These are phyloP conservation scores for Gleditsia sinensis DNA, from an alignment of 306 rosid genomes.

Conservation along the genomic window DNA sequence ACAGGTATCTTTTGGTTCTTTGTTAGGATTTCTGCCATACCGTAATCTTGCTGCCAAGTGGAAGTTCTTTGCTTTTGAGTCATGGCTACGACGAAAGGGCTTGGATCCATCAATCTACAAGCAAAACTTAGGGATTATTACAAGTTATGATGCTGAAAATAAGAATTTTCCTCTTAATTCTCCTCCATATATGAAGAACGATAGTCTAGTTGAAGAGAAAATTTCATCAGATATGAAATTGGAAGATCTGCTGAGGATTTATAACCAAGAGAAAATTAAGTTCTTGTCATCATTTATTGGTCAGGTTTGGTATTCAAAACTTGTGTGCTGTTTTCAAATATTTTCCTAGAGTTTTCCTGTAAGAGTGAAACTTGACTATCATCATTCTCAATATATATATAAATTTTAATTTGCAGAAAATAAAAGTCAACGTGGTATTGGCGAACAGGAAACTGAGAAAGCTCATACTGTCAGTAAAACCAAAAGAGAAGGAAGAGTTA, in stretches of 20 bases:
- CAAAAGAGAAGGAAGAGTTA: constrained; percentile 76
- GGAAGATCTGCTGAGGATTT: constrained; percentile 77
- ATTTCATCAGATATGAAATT: constrained; percentile 79
- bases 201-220: constrained; percentile 45
- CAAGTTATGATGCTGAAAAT: constrained; percentile 52
- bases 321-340: constrained; percentile 20
- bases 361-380: constrained; percentile 26
- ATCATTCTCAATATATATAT: constrained; percentile 27
- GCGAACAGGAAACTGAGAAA: constrained; percentile 75
- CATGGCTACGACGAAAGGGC: constrained; percentile 89
- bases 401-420: constrained; percentile 62
- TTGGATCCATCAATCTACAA: constrained; percentile 78
- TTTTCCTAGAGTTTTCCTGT: constrained; percentile 2
- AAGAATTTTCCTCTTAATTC: constrained; percentile 37
- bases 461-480: constrained; percentile 75
- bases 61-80: constrained; percentile 96
- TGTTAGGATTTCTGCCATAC: constrained; percentile 91
- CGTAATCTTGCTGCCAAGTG: constrained; percentile 83
- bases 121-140: constrained; percentile 59
- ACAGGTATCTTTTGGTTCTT: constrained; percentile 89
- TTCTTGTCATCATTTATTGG: constrained; percentile 88
- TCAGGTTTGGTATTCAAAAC: constrained; percentile 62
- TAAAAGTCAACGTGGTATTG: constrained; percentile 60
- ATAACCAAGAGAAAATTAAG: constrained; percentile 74
- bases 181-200: constrained; percentile 39